These are phyloP conservation scores for Gossypium thurberi DNA, from an alignment of 345 rosid genomes.

Conservation along the genomic window DNA sequence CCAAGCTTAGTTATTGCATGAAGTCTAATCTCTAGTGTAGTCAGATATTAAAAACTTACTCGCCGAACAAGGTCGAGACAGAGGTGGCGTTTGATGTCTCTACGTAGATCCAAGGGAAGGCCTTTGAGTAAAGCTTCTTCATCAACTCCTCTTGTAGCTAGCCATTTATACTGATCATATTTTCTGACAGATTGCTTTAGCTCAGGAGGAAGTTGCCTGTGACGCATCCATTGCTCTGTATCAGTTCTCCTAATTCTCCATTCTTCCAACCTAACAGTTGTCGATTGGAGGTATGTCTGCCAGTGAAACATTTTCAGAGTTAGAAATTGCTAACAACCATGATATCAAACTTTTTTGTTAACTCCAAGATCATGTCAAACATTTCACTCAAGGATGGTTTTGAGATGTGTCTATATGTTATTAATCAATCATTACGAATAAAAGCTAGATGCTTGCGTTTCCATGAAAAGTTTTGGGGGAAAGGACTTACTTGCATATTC, in stretches of 20 bases:
- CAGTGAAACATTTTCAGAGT: neutral
- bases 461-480: neutral
- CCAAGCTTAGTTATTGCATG: neutral
- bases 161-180: conserved; percentile 82
- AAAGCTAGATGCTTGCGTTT: neutral
- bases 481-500: conserved; percentile 71
- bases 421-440: neutral
- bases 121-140: conserved; percentile 73
- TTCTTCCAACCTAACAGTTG: conserved; percentile 75
- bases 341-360: neutral
- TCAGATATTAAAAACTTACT: conserved; percentile 35
- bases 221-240: conserved; percentile 93
- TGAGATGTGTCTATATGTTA: neutral
- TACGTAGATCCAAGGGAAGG: conserved; percentile 71
- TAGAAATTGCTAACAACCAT: neutral
- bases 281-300: conserved; percentile 85
- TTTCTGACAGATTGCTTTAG: conserved; percentile 57
- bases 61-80: conserved; percentile 85
- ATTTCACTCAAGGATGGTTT: neutral
- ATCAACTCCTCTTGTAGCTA: conserved; percentile 82
- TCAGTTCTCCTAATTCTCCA: conserved; percentile 92
- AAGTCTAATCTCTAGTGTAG: neutral
- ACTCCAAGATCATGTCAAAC: neutral
- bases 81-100: conserved; percentile 88
- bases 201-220: conserved; percentile 73